A percentile compares a stretch with the other conserved stretches of the same genome.
Conservation (phyloP, 2,329 filamentous ascomycete species). For the Ophiostoma novo-ulmi region DNA sequence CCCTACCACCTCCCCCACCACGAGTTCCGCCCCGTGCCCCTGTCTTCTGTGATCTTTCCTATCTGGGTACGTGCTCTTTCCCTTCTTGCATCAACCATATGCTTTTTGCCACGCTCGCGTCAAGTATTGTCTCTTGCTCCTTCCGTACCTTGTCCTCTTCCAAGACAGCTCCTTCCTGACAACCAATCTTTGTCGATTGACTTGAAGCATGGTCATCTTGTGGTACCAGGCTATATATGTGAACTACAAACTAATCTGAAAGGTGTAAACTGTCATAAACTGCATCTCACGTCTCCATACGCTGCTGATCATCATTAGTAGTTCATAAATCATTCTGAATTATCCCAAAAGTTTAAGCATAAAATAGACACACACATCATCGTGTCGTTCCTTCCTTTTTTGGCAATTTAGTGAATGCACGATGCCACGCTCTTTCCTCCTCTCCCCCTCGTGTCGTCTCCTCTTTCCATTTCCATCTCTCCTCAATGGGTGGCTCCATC, state of each 20-base stretch:
- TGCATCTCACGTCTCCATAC: too few relatives aligned
- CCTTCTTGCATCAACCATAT: background rate
- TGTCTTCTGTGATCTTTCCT: background rate
- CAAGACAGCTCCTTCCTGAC: background rate
- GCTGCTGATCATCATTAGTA: background rate
- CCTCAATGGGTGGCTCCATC: background rate
- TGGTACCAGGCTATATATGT: background rate
- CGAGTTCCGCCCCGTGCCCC: background rate
- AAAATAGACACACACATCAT: background rate
- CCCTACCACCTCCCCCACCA: background rate
- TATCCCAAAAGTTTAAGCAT: background rate
- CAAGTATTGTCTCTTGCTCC: background rate
- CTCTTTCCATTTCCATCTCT: background rate
- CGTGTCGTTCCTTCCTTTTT: conserved; percentile 4
- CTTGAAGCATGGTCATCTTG: background rate
- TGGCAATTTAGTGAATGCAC: background rate
- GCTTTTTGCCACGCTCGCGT: too few relatives aligned
- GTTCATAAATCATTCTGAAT: background rate
- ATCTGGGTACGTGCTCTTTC: background rate
- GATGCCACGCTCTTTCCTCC: conserved; percentile 1
- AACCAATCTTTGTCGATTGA: background rate
- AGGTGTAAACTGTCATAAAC: background rate
- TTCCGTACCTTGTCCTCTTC: background rate
- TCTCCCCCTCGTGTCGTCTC: background rate
- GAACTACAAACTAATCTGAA: background rate